phyloP scores from a whole-genome alignment of 176 grass and related monocot genomes.

The Dactylis glomerata region DNA sequence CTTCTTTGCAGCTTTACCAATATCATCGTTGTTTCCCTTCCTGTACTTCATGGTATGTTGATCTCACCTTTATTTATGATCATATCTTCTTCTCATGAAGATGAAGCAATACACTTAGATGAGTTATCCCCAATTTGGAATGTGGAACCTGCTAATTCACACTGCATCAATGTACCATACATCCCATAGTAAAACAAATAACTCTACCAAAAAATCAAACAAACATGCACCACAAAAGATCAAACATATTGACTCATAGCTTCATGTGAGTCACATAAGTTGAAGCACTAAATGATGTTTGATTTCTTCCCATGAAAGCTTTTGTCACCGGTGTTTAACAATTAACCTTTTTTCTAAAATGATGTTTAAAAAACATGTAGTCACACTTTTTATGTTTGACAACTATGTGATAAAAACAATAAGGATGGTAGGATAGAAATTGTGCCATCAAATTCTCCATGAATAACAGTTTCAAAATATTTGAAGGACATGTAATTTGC shows the following conservation, averaged over 20 bases:
- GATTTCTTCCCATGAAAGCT: not conserved
- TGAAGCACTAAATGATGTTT: not conserved
- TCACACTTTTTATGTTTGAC: not conserved
- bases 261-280: not conserved
- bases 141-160: not conserved
- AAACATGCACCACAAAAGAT: not conserved
- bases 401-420: not conserved
- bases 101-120: not conserved
- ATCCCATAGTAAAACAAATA: not conserved
- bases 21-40: constrained; percentile 29
- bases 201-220: not conserved
- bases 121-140: not conserved
- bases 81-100: not conserved
- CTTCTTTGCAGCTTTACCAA: constrained; percentile 23
- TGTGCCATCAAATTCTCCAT: not conserved
- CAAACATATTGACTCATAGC: not conserved
- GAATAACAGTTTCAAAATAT: not conserved
- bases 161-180: not conserved
- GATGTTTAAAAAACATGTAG: too few relatives aligned
- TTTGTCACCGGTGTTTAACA: not conserved
- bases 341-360: too few relatives aligned
- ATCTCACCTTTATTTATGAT: not conserved
- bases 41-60: constrained; percentile 34
- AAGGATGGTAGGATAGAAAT: not conserved
- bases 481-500: not conserved